Evolutionary conservation across 176 grass and related monocot genomes (phyloP).

Genomic region (Eremochloa ophiuroides): DNA sequence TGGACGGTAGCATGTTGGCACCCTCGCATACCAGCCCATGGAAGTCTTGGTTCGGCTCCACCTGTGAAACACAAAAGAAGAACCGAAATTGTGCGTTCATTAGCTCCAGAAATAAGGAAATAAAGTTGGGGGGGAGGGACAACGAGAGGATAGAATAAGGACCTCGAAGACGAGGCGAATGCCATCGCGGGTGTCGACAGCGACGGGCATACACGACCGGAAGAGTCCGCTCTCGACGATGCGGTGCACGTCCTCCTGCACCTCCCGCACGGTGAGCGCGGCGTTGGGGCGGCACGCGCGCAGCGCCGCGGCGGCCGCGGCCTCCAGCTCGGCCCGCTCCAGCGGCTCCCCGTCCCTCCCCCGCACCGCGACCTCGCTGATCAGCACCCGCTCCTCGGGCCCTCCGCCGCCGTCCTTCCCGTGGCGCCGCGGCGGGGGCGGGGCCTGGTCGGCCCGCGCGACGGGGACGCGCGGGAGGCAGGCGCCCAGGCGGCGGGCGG

Average conservation of each 20-base stretch:
- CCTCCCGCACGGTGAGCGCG: constrained; percentile 85
- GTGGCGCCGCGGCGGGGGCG: constrained; percentile 30
- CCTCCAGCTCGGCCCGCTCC: constrained; percentile 79
- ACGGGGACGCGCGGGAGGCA: constrained; percentile 21
- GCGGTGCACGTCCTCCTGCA: constrained; percentile 90
- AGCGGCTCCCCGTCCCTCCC: constrained; percentile 83
- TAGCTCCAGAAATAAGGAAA: constrained; percentile 11
- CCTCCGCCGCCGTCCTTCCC: constrained; percentile 46
- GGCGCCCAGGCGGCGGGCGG: constrained; percentile 11
- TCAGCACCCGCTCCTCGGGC: constrained; percentile 64
- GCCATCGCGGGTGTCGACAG: constrained; percentile 83
- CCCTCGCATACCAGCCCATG: constrained; percentile 87
- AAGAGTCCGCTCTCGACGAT: constrained; percentile 83
- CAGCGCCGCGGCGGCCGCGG: constrained; percentile 46
- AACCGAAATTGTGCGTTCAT: neutral
- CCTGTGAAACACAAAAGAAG: constrained; percentile 53
- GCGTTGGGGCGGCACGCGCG: constrained; percentile 82
- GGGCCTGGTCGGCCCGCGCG: constrained; percentile 26
- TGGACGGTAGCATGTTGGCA: constrained; percentile 85
- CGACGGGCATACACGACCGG: constrained; percentile 81
- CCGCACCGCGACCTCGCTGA: constrained; percentile 81
- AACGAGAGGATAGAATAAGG: neutral
- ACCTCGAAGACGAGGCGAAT: constrained; percentile 92
- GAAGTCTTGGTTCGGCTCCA: constrained; percentile 97
- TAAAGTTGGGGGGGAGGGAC: neutral